Evolutionary conservation across 805 yeast genomes (phyloP).

Genomic region (Monosporozyma aquatica): DNA sequence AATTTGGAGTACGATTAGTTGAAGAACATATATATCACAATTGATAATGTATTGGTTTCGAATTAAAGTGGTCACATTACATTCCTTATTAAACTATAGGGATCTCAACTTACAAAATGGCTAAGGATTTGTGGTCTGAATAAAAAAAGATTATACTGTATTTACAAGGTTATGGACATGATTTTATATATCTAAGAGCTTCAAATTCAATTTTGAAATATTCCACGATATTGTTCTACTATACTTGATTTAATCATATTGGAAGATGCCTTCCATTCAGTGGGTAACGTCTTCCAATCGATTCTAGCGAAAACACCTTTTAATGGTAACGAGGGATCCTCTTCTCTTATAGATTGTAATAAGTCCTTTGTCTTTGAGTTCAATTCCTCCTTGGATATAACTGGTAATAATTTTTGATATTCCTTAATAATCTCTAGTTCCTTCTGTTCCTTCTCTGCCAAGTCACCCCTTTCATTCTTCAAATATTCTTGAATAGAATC

Average conservation of each 20-base stretch:
- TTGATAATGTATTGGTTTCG: neutral
- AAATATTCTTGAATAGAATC: constrained; percentile 43
- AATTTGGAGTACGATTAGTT: no score
- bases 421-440: constrained; percentile 38
- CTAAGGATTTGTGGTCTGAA: no score
- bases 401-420: constrained; percentile 36
- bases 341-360: constrained; percentile 15
- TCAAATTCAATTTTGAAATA: neutral
- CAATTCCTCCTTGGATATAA: constrained; percentile 40
- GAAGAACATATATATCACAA: no score
- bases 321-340: constrained; percentile 20
- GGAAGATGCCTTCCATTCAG: constrained; percentile 32
- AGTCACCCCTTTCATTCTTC: constrained; percentile 40
- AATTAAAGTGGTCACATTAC: no score
- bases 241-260: constrained; percentile 27
- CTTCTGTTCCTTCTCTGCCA: constrained; percentile 43
- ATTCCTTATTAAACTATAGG: no score
- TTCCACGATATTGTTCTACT: constrained; percentile 13
- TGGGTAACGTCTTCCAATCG: constrained; percentile 28
- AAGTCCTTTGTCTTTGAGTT: constrained; percentile 27
- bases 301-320: constrained; percentile 28
- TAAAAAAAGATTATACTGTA: no score
- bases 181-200: neutral
- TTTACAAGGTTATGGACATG: neutral
- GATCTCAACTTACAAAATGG: no score